Conservation (phyloP, 805 yeast genomes). For the Kuraishia molischiana region DNA sequence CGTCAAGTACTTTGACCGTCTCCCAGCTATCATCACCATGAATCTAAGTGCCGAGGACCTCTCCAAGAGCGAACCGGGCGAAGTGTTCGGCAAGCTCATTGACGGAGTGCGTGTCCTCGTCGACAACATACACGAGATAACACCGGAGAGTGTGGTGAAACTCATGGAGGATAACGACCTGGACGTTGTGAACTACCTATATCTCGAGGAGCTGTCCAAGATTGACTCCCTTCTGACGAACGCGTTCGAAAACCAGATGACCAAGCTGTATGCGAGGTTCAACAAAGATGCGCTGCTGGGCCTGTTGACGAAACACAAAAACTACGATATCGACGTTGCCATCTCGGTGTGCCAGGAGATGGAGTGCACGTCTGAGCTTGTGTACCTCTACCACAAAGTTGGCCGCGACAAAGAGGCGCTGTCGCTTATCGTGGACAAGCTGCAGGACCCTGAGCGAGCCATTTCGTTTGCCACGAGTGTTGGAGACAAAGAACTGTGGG, state of each 20-base stretch:
- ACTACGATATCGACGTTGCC: conserved; percentile 63
- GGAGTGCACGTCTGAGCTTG: conserved; percentile 58
- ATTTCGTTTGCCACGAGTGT: conserved; percentile 63
- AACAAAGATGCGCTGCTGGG: conserved; percentile 45
- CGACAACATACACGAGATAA: conserved; percentile 54
- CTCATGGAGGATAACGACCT: conserved; percentile 32
- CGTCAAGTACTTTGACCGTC: conserved; percentile 29
- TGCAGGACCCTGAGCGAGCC: conserved; percentile 74
- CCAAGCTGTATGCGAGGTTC: conserved; percentile 54
- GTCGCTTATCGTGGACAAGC: conserved; percentile 61
- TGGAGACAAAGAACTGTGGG: conserved; percentile 76
- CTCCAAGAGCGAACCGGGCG: conserved; percentile 27
- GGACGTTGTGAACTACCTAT: conserved; percentile 49
- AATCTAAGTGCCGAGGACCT: conserved; percentile 19
- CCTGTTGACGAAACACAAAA: conserved; percentile 48
- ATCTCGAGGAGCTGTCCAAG: conserved; percentile 47
- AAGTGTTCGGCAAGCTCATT: conserved; percentile 26
- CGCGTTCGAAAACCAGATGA: conserved; percentile 57
- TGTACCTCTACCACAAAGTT: conserved; percentile 69
- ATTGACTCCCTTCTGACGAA: conserved; percentile 46
- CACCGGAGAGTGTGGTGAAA: conserved; percentile 40
- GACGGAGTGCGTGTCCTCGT: conserved; percentile 47
- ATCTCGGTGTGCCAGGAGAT: conserved; percentile 51
- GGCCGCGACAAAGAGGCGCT: conserved; percentile 77
- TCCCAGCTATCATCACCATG: conserved; percentile 43